Evolutionary conservation across 495 filamentous ascomycete genomes (phyloP).

Genomic region (Bombardia bombarda): DNA sequence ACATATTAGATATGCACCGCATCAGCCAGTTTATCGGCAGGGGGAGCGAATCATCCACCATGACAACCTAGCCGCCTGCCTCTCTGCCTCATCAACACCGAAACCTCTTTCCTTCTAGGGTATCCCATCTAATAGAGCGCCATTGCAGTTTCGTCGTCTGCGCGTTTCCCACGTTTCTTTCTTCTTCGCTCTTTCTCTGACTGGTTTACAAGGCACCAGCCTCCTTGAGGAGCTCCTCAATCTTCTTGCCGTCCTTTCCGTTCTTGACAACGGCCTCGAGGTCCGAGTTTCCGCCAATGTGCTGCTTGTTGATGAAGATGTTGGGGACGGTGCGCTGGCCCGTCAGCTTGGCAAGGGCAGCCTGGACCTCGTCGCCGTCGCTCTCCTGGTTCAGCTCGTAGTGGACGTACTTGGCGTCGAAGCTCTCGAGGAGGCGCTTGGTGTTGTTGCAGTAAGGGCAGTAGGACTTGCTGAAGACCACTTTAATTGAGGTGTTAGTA

Average conservation of each 20-base stretch:
- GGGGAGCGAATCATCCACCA: no score
- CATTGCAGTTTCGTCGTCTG: no score
- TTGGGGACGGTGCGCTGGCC: constrained; percentile 86
- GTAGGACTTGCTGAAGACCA: constrained; percentile 93
- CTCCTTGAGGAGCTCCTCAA: constrained; percentile 31
- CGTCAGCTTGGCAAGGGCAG: constrained; percentile 71
- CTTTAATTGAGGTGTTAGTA: constrained; percentile 32
- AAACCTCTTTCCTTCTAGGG: no score
- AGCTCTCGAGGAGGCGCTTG: constrained; percentile 61
- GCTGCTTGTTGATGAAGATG: constrained; percentile 82
- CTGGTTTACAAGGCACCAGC: constrained; percentile 5
- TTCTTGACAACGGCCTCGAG: constrained; percentile 51
- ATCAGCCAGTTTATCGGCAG: no score
- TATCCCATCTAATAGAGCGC: no score
- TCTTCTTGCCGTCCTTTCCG: constrained; percentile 29
- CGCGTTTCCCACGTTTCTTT: neutral
- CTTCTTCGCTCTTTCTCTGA: neutral
- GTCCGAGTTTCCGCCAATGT: constrained; percentile 96
- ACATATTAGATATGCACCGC: no score
- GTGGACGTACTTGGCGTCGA: constrained; percentile 62
- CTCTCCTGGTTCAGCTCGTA: constrained; percentile 82
- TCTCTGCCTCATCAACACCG: no score
- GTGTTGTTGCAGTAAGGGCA: constrained; percentile 89
- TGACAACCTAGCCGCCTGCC: no score
- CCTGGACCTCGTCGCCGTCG: constrained; percentile 77